Evolutionary conservation across 768 basidiomycete genomes (phyloP).

Genomic region (Pleurotus cornucopiae): DNA sequence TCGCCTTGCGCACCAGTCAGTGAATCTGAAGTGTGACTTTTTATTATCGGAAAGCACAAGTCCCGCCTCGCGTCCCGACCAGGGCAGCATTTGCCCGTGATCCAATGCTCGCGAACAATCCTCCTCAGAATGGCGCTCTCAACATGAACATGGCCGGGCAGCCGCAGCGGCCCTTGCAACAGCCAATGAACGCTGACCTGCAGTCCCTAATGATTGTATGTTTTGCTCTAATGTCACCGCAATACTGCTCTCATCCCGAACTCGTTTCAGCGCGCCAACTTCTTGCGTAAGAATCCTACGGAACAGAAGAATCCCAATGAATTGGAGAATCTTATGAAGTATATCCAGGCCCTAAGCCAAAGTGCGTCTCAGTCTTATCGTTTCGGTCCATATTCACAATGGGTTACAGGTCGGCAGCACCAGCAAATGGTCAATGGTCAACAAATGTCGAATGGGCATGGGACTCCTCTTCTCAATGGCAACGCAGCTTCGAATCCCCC

Average conservation of each 20-base stretch:
- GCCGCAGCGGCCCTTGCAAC: background rate
- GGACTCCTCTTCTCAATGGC: conserved; percentile 34
- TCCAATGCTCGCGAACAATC: conserved; percentile 8
- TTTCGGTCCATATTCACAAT: conserved; percentile 6
- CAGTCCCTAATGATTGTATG: background rate
- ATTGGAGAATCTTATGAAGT: conserved; percentile 42
- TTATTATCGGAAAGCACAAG: conserved; percentile 7
- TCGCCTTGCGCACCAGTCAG: too few relatives aligned
- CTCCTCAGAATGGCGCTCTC: conserved; percentile 6
- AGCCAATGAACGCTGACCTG: background rate
- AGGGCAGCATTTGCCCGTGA: conserved; percentile 7
- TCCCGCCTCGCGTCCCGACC: conserved; percentile 3
- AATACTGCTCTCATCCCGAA: background rate
- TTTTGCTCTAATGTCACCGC: background rate
- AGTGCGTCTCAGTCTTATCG: conserved; percentile 20
- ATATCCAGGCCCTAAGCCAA: conserved; percentile 40
- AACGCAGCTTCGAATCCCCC: conserved; percentile 27
- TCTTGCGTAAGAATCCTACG: conserved; percentile 45
- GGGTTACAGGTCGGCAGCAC: background rate
- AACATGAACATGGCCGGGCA: conserved; percentile 1
- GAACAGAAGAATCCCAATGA: conserved; percentile 46
- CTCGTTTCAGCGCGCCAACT: conserved; percentile 38
- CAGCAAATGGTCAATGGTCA: conserved; percentile 1
- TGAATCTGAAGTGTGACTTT: conserved; percentile 3
- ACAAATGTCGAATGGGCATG: conserved; percentile 47